Evolutionary conservation across 257 asterid species (phyloP).

Genomic region (Buddleja alternifolia): DNA sequence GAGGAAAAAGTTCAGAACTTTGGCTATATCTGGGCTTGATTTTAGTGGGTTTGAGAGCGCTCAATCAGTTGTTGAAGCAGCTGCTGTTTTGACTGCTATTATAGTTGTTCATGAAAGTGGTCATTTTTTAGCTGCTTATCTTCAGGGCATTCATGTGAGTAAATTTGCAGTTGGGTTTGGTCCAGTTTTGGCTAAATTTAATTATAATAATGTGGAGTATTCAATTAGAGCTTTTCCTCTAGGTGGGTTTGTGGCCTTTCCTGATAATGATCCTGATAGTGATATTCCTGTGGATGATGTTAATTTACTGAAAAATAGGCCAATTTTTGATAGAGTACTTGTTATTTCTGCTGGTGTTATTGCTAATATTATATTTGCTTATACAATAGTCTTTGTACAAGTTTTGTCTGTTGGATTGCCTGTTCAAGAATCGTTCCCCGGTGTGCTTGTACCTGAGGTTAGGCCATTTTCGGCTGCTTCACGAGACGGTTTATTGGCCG

Average conservation of each 20-base stretch:
- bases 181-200: constrained; percentile 84
- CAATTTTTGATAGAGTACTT: constrained; percentile 74
- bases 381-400: constrained; percentile 73
- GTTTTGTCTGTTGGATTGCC: constrained; percentile 89
- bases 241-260: constrained; percentile 97
- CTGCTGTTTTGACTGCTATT: constrained; percentile 78
- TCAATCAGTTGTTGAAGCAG: constrained; percentile 82
- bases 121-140: constrained; percentile 88
- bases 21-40: constrained; percentile 69
- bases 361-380: constrained; percentile 86
- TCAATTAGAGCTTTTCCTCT: constrained; percentile 94
- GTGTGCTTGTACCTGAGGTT: constrained; percentile 95
- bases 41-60: constrained; percentile 68
- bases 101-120: constrained; percentile 91
- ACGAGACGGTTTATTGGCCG: constrained; percentile 77
- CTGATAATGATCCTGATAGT: constrained; percentile 97
- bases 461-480: constrained; percentile 92
- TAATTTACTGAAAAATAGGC: constrained; percentile 87
- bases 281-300: constrained; percentile 85
- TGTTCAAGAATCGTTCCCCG: constrained; percentile 94
- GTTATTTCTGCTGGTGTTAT: constrained; percentile 97
- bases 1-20: constrained; percentile 43
- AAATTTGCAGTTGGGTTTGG: constrained; percentile 98
- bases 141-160: constrained; percentile 97
- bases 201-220: constrained; percentile 84